Evolutionary conservation across 208 protist species (phyloP).

Genomic region (Acanthamoeba culbertsoni): DNA sequence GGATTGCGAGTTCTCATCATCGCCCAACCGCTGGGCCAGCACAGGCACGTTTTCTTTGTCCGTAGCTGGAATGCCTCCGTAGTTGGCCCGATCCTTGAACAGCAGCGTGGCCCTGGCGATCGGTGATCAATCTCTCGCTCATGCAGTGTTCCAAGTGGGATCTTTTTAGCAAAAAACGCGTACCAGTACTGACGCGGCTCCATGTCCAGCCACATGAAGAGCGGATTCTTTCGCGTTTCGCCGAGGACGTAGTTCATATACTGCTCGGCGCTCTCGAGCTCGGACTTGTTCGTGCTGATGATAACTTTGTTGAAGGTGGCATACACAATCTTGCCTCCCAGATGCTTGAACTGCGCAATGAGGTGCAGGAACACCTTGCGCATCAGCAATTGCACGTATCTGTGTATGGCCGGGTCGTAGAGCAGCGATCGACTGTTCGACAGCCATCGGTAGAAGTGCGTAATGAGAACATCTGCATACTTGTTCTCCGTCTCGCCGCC

Average conservation of each 20-base stretch:
- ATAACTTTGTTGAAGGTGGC: conserved; percentile 79
- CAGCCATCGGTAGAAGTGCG: conserved; percentile 82
- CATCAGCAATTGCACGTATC: conserved; percentile 75
- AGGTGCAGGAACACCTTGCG: conserved; percentile 79
- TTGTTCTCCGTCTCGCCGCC: background rate
- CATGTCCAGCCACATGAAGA: conserved; percentile 60
- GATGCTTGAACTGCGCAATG: conserved; percentile 72
- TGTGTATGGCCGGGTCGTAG: conserved; percentile 80
- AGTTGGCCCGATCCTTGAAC: conserved; percentile 71
- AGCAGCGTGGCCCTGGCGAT: conserved; percentile 65
- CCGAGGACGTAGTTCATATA: conserved; percentile 76
- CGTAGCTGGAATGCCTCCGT: conserved; percentile 57
- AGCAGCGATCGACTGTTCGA: conserved; percentile 68
- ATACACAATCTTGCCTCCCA: conserved; percentile 76
- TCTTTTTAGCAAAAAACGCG: background rate
- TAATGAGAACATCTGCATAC: conserved; percentile 66
- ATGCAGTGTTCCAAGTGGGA: too few relatives aligned
- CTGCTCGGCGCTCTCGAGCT: conserved; percentile 65
- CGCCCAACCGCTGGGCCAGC: background rate
- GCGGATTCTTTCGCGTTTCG: conserved; percentile 48
- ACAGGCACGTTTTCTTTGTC: background rate
- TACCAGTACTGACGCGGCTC: conserved; percentile 63
- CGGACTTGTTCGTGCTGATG: conserved; percentile 74
- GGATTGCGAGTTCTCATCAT: background rate
- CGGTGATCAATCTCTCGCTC: too few relatives aligned